Percentiles rank a stretch among this genome's conserved stretches.
phyloP scores from a whole-genome alignment of 1,284 basidiomycete genomes.

The Pascua sp. region DNA sequence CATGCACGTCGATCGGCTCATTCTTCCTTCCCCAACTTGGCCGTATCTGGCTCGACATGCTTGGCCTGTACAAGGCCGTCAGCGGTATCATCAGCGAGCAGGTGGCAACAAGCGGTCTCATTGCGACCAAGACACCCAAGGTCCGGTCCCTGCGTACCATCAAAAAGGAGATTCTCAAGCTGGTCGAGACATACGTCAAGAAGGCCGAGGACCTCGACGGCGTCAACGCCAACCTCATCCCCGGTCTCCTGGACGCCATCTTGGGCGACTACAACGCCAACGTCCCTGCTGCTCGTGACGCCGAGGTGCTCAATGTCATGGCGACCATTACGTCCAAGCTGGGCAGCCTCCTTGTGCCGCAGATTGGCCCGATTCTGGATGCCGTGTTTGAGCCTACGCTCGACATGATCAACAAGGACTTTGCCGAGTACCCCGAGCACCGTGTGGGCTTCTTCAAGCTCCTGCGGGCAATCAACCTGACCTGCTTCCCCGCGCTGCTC shows the following conservation, averaged over 20 bases:
- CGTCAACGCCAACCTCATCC: constrained; percentile 88
- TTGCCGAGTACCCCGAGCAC: constrained; percentile 96
- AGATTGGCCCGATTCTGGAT: constrained; percentile 94
- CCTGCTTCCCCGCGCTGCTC: constrained; percentile 93
- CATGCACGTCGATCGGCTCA: constrained; percentile 93
- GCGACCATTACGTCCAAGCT: constrained; percentile 88
- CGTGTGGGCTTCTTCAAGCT: constrained; percentile 97
- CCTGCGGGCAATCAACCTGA: constrained; percentile 83
- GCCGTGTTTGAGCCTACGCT: constrained; percentile 97
- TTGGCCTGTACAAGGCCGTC: constrained; percentile 95
- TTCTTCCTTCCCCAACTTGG: constrained; percentile 97
- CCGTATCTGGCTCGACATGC: constrained; percentile 96
- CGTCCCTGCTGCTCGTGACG: constrained; percentile 88
- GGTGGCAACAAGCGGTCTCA: constrained; percentile 76
- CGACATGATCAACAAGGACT: constrained; percentile 99
- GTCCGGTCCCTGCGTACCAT: constrained; percentile 91
- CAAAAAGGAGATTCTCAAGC: constrained; percentile 96
- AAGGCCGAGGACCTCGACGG: constrained; percentile 94
- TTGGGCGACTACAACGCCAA: constrained; percentile 95
- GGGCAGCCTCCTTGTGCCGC: constrained; percentile 80
- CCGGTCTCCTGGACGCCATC: constrained; percentile 92
- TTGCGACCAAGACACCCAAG: constrained; percentile 97
- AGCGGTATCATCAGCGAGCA: constrained; percentile 96
- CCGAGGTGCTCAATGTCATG: constrained; percentile 97
- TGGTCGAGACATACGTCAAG: constrained; percentile 97